Evolutionary conservation across 495 filamentous ascomycete genomes (phyloP).

Genomic region (Bombardia bombarda): DNA sequence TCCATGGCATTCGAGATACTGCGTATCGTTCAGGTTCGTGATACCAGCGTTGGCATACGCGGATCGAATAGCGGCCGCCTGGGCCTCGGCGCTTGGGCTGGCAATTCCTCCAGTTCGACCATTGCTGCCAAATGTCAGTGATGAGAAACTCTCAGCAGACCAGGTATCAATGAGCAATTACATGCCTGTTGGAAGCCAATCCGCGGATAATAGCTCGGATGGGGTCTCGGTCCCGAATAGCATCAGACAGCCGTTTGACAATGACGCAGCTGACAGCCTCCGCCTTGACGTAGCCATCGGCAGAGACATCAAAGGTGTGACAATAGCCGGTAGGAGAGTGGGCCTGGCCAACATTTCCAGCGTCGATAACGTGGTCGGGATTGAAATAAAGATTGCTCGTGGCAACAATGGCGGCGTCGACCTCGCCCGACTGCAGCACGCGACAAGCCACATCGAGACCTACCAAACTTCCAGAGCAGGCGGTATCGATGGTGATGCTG

Average conservation of each 20-base stretch:
- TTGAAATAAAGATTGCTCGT: constrained; percentile 20
- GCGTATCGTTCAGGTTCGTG: not conserved
- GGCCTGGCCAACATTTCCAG: constrained; percentile 2
- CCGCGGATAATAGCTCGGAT: too few relatives aligned
- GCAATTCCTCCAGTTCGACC: constrained; percentile 43
- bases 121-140: too few relatives aligned
- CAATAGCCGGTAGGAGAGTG: too few relatives aligned
- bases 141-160: too few relatives aligned
- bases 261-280: too few relatives aligned
- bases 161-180: too few relatives aligned
- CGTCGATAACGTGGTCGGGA: constrained; percentile 2
- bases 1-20: constrained; percentile 41
- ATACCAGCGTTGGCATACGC: constrained; percentile 27
- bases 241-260: too few relatives aligned
- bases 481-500: constrained; percentile 31
- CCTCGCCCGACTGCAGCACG: constrained; percentile 31
- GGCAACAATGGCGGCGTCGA: constrained; percentile 27
- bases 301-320: too few relatives aligned
- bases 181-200: too few relatives aligned
- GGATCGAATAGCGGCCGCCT: constrained; percentile 38
- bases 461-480: constrained; percentile 35
- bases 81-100: constrained; percentile 37
- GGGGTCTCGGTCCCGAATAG: too few relatives aligned
- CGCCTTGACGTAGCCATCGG: too few relatives aligned
- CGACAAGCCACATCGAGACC: constrained; percentile 32